Evolutionary conservation across 1,139 yeast genomes (phyloP).

Genomic region (Oligophagozyma castellii): DNA sequence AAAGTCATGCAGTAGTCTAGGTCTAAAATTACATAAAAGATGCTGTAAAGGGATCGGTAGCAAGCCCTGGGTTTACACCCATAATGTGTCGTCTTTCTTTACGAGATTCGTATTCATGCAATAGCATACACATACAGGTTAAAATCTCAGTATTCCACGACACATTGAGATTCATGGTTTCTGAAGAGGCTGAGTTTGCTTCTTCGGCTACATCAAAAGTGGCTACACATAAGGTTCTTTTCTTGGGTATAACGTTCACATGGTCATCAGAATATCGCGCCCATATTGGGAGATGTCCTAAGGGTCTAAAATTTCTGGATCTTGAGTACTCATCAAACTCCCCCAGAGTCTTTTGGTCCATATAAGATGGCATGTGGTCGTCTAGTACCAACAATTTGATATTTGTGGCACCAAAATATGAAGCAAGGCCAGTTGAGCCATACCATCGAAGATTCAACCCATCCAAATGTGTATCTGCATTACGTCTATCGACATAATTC

Average conservation of each 20-base stretch:
- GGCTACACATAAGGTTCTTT: constrained; percentile 22
- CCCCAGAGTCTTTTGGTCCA: constrained; percentile 9
- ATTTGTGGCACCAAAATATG: constrained; percentile 21
- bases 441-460: constrained; percentile 20
- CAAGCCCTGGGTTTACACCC: no score
- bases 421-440: constrained; percentile 23
- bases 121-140: constrained; percentile 26
- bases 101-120: constrained; percentile 22
- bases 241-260: constrained; percentile 20
- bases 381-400: constrained; percentile 21
- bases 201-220: constrained; percentile 22
- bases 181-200: constrained; percentile 1
- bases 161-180: constrained; percentile 8
- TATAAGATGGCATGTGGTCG: constrained; percentile 22
- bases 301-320: constrained; percentile 8
- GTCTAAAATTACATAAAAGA: neutral
- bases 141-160: constrained; percentile 23
- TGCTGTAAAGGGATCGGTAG: no score
- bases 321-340: constrained; percentile 8
- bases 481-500: constrained; percentile 13
- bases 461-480: constrained; percentile 16
- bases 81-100: constrained; percentile 17
- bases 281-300: constrained; percentile 20
- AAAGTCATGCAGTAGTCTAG: neutral
- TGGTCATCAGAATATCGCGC: constrained; percentile 20